Evolutionary conservation across 2,329 filamentous ascomycete genomes (phyloP).

Genomic region (Metarhizium brunneum): DNA sequence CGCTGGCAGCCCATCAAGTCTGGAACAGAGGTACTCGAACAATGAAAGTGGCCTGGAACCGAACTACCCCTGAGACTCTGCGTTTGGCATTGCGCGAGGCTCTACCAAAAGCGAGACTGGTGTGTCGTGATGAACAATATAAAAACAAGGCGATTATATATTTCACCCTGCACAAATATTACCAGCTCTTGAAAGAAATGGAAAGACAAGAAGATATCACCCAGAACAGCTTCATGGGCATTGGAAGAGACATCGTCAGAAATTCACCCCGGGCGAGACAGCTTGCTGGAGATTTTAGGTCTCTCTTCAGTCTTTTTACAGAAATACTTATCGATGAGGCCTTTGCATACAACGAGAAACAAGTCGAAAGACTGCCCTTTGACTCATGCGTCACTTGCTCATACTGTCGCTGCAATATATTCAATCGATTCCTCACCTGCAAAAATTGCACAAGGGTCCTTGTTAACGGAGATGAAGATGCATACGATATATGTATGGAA

Average conservation of each 20-base stretch:
- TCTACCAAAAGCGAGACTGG: slow-evolving; percentile 76
- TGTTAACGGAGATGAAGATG: slow-evolving; percentile 62
- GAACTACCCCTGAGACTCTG: slow-evolving; percentile 85
- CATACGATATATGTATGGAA: slow-evolving; percentile 96
- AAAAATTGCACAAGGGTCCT: slow-evolving; percentile 66
- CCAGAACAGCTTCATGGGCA: slow-evolving; percentile 36
- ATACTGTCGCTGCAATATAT: slow-evolving; percentile 92
- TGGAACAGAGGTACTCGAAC: slow-evolving; percentile 96
- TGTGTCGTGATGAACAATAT: slow-evolving; percentile 96
- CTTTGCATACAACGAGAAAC: slow-evolving; percentile 63
- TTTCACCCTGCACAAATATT: slow-evolving; percentile 76
- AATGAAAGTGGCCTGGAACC: slow-evolving; percentile 97
- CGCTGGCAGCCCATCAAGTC: slow-evolving; percentile 89
- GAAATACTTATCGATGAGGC: slow-evolving; percentile 77
- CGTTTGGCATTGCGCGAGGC: slow-evolving; percentile 80
- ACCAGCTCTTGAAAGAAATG: slow-evolving; percentile 45
- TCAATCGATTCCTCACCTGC: slow-evolving; percentile 93
- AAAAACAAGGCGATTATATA: slow-evolving; percentile 97
- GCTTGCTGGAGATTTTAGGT: slow-evolving; percentile 73
- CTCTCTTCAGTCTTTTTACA: slow-evolving; percentile 69
- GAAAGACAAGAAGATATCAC: slow-evolving; percentile 39
- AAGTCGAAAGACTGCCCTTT: slow-evolving; percentile 68
- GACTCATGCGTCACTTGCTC: slow-evolving; percentile 92
- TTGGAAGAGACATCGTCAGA: slow-evolving; percentile 35
- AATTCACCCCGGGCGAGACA: slow-evolving; percentile 47